Evolutionary conservation across 495 filamentous ascomycete species (phyloP), one percentile per base, ranked within the genome.

Genomic region (Hypoxylon fragiforme): DNA sequence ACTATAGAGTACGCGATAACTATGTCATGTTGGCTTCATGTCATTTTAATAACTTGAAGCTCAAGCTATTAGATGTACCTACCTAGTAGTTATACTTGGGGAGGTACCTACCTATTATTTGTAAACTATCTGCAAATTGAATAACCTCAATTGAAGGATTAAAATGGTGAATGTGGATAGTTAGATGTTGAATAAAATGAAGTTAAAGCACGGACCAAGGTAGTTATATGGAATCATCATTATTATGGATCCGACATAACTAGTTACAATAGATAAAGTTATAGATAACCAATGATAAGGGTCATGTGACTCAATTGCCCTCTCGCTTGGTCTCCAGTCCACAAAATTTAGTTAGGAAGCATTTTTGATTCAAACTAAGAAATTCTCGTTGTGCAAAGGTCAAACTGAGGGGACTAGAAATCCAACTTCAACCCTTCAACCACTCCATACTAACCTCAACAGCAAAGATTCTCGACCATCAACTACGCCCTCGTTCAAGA

Each of bases 311-410:
- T 22, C 1, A n/a, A 15, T 19, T 63, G 49, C 54, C 60, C 59
- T 59, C 48, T 62, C 65, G 65, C 65, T 68, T 68, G 58, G 54
- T 57, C 51, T 15, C 24, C 4, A 63, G 59, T 63, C 49, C 62
- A 68, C 62, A 68, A 65, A 52, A 52, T 18, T 42, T 49, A 9
- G 7, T 3, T 3, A 15, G 20, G n/a, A 31, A 13, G 15, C 14
- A 44, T 44, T 40, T 40, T 45, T 42, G 51, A 47, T 59, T 44
- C 57, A 30, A 61, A n/a, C n/a, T n/a, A n/a, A n/a, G n/a, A 64
- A 54, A 58, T 66, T 50, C 60, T 26, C 28, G 40, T 55, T 56
- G 53, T 61, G 44, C 57, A 54, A 64, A 44, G 34, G 34, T 41
- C 35, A 34, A 54, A 54, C 58, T 54, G 62, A 55, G 64, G 57